phyloP scores from a whole-genome alignment of 1,284 basidiomycete species.

The Ceratobasidium sp. region DNA sequence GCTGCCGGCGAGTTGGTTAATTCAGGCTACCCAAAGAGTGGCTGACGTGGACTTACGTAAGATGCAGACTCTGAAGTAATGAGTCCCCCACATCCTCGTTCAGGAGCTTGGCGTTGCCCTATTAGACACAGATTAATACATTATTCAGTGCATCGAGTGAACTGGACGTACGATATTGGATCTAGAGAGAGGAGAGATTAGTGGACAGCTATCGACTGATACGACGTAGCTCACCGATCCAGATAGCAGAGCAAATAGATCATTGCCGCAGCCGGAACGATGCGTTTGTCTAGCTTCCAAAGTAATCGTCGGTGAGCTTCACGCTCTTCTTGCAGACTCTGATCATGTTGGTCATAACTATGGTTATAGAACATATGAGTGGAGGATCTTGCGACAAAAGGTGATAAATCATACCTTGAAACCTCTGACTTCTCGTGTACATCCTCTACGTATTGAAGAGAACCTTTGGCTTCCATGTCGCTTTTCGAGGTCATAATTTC shows the following conservation, averaged over 20 bases:
- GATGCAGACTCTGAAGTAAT: constrained; percentile 15
- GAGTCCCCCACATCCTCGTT: constrained; percentile 31
- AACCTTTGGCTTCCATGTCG: neutral
- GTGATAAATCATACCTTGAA: neutral
- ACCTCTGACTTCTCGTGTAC: neutral
- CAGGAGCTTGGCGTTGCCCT: constrained; percentile 38
- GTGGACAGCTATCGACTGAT: too few relatives aligned
- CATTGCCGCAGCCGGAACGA: constrained; percentile 55
- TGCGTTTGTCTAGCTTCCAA: constrained; percentile 49
- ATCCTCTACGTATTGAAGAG: neutral
- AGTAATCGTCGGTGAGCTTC: constrained; percentile 32
- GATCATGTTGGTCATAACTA: constrained; percentile 11
- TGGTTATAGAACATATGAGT: too few relatives aligned
- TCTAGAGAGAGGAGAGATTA: neutral
- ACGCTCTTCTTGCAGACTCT: constrained; percentile 1
- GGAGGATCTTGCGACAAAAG: neutral
- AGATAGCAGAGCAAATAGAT: constrained; percentile 61
- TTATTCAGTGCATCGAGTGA: too few relatives aligned
- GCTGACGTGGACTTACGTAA: neutral
- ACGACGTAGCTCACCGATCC: constrained; percentile 54
- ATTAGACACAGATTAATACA: neutral
- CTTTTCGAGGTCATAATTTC: neutral
- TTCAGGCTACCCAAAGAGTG: neutral
- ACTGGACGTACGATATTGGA: constrained; percentile 22
- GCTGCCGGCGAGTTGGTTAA: neutral